These are phyloP conservation scores for Emergomyces pasteurianus DNA, from an alignment of 2,329 filamentous ascomycete genomes.

Conservation along the genomic window DNA sequence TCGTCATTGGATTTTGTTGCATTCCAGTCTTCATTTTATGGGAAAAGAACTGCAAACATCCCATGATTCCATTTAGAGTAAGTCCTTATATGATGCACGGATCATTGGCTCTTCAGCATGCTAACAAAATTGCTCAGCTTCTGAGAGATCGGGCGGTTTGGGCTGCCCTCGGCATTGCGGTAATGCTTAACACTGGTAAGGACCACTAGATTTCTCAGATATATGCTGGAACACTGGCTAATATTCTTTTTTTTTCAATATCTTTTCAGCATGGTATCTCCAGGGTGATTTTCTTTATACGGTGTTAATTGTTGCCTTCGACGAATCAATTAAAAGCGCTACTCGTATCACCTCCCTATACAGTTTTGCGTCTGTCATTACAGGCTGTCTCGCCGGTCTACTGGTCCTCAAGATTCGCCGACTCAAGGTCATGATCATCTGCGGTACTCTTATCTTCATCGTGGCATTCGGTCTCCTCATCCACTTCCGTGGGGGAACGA, in stretches of 20 bases:
- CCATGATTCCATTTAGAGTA: slow-evolving; percentile 46
- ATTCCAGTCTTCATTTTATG: slow-evolving; percentile 42
- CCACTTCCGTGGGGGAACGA: slow-evolving; percentile 45
- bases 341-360: slow-evolving; percentile 51
- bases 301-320: slow-evolving; percentile 49
- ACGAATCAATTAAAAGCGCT: slow-evolving; percentile 45
- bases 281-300: slow-evolving; percentile 55
- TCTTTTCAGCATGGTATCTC: slow-evolving; percentile 41
- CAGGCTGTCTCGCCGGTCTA: slow-evolving; percentile 45
- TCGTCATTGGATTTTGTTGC: slow-evolving; percentile 40
- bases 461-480: slow-evolving; percentile 56
- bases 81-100: slow-evolving; percentile 1
- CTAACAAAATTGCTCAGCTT: slow-evolving; percentile 20
- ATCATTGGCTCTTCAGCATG: not conserved
- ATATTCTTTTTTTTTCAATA: not conserved
- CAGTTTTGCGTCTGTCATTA: slow-evolving; percentile 45
- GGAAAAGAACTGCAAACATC: slow-evolving; percentile 42
- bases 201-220: not conserved
- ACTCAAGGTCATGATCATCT: slow-evolving; percentile 52
- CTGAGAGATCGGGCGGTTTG: slow-evolving; percentile 54
- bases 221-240: not conserved
- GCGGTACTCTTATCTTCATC: slow-evolving; percentile 48
- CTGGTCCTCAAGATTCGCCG: slow-evolving; percentile 47
- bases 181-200: slow-evolving; percentile 41
- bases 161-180: slow-evolving; percentile 49